A percentile compares a stretch with the other conserved stretches of the same genome.
Evolutionary conservation across 2,329 filamentous ascomycete genomes (phyloP).

Genomic region (Mycocentrospora acerina): DNA sequence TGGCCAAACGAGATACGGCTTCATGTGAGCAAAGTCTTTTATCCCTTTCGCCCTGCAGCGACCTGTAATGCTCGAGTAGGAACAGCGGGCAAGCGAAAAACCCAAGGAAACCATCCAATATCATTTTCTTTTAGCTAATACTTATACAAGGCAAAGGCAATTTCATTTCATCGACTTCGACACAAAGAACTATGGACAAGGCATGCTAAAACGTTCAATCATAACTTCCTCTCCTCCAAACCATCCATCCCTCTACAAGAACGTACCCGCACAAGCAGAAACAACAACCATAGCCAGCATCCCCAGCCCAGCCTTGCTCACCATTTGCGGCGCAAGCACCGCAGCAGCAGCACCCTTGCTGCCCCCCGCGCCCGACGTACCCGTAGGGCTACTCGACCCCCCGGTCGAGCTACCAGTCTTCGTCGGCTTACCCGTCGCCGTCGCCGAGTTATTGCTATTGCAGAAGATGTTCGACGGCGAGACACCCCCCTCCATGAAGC

Average conservation of each 20-base stretch:
- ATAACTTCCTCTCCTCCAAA: neutral
- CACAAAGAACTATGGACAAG: too few species aligned
- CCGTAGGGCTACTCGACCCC: slow-evolving; percentile 9
- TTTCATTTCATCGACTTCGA: too few species aligned
- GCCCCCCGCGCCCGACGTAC: slow-evolving; percentile 4
- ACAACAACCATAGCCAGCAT: slow-evolving; percentile 30
- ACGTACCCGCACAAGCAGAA: slow-evolving; percentile 27
- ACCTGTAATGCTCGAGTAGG: too few species aligned
- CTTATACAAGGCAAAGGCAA: too few species aligned
- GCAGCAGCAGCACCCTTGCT: slow-evolving; percentile 18
- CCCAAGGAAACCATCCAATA: too few species aligned
- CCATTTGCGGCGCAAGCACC: slow-evolving; percentile 13
- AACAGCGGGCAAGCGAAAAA: too few species aligned
- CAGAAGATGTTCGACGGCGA: slow-evolving; percentile 25
- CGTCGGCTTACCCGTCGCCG: slow-evolving; percentile 26
- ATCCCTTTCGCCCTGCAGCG: too few species aligned
- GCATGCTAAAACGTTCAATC: too few species aligned
- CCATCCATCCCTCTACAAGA: slow-evolving; percentile 19
- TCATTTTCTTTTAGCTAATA: too few species aligned
- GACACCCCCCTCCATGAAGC: slow-evolving; percentile 30
- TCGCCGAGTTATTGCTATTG: slow-evolving; percentile 26
- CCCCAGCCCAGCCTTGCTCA: slow-evolving; percentile 32
- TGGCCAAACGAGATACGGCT: too few species aligned
- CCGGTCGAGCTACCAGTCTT: slow-evolving; percentile 10
- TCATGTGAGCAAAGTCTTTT: too few species aligned